Evolutionary conservation across 1,139 yeast genomes (phyloP).

Genomic region (Torulaspora pretoriensis): DNA sequence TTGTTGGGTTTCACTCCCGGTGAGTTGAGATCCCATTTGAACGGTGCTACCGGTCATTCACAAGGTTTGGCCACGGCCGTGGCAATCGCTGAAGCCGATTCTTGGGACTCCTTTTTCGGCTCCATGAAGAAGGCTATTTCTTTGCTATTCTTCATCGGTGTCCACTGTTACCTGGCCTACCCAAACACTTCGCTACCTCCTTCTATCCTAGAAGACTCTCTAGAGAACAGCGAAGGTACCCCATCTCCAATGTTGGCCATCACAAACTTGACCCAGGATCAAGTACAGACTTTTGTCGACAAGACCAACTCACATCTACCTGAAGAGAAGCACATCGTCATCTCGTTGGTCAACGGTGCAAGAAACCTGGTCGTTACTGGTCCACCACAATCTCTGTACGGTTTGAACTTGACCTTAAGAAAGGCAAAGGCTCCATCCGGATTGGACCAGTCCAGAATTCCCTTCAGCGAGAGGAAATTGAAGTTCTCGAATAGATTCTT

Average conservation of each 20-base stretch:
- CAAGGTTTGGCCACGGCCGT: conserved; percentile 95
- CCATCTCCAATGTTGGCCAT: conserved; percentile 97
- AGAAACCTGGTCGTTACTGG: conserved; percentile 94
- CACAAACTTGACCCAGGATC: conserved; percentile 75
- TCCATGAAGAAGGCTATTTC: conserved; percentile 76
- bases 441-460: conserved; percentile 90
- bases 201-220: conserved; percentile 85
- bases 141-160: conserved; percentile 86
- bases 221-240: conserved; percentile 90
- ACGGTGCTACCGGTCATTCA: conserved; percentile 96
- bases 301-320: conserved; percentile 94
- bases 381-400: conserved; percentile 98
- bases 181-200: conserved; percentile 96
- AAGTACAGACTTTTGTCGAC: conserved; percentile 74
- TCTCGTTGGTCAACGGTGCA: conserved; percentile 92
- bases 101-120: conserved; percentile 77
- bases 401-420: conserved; percentile 86
- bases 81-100: conserved; percentile 78
- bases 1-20: conserved; percentile 88
- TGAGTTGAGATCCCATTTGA: conserved; percentile 62
- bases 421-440: conserved; percentile 94
- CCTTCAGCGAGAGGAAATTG: conserved; percentile 87
- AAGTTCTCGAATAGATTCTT: conserved; percentile 89
- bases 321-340: conserved; percentile 79
- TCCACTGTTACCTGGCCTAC: conserved; percentile 82